These are phyloP conservation scores for Talaromyces amestolkiae DNA, from an alignment of 2,329 filamentous ascomycete species.

Conservation along the genomic window DNA sequence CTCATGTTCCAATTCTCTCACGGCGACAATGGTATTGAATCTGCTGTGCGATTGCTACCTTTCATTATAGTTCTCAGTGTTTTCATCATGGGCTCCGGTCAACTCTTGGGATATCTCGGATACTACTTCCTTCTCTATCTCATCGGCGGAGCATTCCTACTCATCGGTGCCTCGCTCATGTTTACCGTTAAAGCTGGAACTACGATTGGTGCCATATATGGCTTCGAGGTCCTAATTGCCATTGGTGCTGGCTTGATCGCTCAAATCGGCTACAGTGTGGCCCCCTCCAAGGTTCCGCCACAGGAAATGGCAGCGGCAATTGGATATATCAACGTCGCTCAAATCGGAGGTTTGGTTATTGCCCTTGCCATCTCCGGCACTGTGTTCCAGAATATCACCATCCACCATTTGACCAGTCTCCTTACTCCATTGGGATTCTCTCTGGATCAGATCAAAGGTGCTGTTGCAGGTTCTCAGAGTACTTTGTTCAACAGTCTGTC, in stretches of 20 bases:
- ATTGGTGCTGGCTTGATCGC: background rate
- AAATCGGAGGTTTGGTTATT: slow-evolving; percentile 7
- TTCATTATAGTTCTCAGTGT: background rate
- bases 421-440: background rate
- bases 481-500: background rate
- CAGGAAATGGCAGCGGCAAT: background rate
- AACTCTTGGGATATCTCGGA: background rate
- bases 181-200: background rate
- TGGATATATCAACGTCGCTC: slow-evolving; percentile 4
- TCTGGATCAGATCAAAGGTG: slow-evolving; percentile 1
- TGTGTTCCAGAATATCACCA: slow-evolving; percentile 7
- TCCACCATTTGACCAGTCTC: background rate
- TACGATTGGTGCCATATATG: background rate
- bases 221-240: background rate
- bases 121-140: background rate
- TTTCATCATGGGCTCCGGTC: slow-evolving; percentile 2
- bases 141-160: background rate
- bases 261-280: background rate
- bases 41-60: background rate
- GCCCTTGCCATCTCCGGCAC: slow-evolving; percentile 6
- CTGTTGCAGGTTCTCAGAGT: slow-evolving; percentile 1
- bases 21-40: background rate
- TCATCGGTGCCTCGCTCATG: background rate
- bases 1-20: background rate
- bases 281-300: background rate